Percentiles rank a stretch among this genome's conserved stretches.
Evolutionary conservation across 768 basidiomycete genomes (phyloP).

Genomic region (Austroboletus eburneus): DNA sequence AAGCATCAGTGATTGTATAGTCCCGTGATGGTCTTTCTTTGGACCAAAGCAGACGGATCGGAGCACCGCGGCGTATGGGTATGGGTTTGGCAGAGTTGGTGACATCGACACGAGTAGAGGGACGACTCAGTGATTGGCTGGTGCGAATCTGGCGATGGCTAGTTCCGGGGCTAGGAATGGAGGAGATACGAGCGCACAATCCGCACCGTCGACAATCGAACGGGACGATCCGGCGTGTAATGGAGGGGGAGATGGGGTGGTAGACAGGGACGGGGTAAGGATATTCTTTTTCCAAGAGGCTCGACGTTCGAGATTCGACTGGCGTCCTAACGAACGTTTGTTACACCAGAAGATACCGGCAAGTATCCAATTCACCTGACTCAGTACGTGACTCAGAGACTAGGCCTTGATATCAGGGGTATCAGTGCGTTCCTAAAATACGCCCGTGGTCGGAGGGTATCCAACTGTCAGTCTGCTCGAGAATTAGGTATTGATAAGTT

Average conservation of each 20-base stretch:
- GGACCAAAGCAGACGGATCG: too few species aligned
- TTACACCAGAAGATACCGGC: background rate
- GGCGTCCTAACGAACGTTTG: too few species aligned
- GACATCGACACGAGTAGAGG: background rate
- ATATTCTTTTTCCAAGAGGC: background rate
- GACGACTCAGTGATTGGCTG: background rate
- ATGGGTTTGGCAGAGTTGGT: background rate
- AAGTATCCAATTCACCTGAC: background rate
- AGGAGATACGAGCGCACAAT: background rate
- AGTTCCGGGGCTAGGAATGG: background rate
- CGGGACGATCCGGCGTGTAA: background rate
- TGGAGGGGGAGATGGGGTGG: background rate
- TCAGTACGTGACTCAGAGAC: background rate
- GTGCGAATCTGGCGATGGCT: slow-evolving; percentile 4
- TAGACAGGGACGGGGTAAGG: background rate
- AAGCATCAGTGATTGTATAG: background rate
- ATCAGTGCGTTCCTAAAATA: too few species aligned
- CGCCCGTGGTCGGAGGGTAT: slow-evolving; percentile 4
- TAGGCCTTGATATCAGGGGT: background rate
- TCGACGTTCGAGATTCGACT: too few species aligned
- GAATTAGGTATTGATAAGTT: background rate
- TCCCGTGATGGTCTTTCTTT: too few species aligned
- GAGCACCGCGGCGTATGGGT: background rate
- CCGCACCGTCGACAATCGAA: background rate
- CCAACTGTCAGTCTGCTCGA: background rate